These are phyloP conservation scores for Chrysanthemum seticuspe DNA, from an alignment of 129 eudicot genomes.

Conservation along the genomic window DNA sequence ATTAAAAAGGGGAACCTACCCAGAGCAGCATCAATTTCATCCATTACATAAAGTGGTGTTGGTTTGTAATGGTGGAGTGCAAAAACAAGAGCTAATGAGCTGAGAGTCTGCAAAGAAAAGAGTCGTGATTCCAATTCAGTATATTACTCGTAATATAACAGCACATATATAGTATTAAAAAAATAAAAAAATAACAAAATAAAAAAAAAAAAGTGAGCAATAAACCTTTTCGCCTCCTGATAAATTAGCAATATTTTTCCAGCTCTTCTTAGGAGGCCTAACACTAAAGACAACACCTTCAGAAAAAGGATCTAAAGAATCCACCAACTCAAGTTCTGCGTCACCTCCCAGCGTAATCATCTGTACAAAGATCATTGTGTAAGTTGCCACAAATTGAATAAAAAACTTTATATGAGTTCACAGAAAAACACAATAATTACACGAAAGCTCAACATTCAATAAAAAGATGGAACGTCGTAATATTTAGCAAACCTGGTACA, in stretches of 20 bases:
- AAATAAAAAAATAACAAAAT: background rate
- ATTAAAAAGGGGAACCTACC: constrained; percentile 33
- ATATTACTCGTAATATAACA: background rate
- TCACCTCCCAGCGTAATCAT: constrained; percentile 99
- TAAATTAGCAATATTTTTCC: constrained; percentile 96
- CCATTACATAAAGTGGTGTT: constrained; percentile 98
- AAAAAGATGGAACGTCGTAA: background rate
- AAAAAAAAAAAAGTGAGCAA: no score
- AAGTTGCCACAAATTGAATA: background rate
- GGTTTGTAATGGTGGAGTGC: constrained; percentile 99
- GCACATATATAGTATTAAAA: background rate
- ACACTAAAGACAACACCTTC: constrained; percentile 99
- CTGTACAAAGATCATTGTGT: constrained; percentile 43
- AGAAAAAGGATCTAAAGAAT: constrained; percentile 95
- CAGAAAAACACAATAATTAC: background rate
- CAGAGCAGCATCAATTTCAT: constrained; percentile 98
- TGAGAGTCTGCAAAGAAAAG: constrained; percentile 66
- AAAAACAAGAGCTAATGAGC: constrained; percentile 95
- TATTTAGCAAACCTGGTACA: constrained; percentile 76
- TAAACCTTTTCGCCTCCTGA: constrained; percentile 99
- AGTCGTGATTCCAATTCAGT: background rate
- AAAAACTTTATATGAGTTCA: background rate
- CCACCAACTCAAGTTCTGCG: constrained; percentile 97
- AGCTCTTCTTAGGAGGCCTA: constrained; percentile 98
- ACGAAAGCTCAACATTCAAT: background rate